Evolutionary conservation across 495 filamentous ascomycete genomes (phyloP).

Genomic region (Xylaria intraflava): DNA sequence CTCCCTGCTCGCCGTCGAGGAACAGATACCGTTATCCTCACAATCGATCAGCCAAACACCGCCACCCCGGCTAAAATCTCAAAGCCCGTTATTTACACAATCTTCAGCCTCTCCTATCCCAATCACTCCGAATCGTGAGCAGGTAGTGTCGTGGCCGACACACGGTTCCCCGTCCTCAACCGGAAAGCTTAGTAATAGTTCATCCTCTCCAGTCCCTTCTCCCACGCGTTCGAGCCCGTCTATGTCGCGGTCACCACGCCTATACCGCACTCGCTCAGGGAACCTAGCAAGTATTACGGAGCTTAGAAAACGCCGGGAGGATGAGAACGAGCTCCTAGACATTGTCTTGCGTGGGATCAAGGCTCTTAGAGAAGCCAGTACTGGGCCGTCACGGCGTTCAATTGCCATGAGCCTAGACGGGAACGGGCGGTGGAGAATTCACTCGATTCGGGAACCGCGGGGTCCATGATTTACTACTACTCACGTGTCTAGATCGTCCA

Average conservation of each 20-base stretch:
- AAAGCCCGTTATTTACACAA: conserved; percentile 2
- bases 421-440: conserved; percentile 26
- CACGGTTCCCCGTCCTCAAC: conserved; percentile 6
- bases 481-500: no score
- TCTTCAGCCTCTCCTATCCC: neutral
- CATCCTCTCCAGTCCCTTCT: neutral
- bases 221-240: neutral
- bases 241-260: neutral
- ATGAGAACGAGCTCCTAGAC: conserved; percentile 16
- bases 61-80: neutral
- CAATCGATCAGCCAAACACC: neutral
- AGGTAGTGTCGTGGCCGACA: neutral
- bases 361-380: neutral
- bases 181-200: conserved; percentile 3
- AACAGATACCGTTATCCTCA: conserved; percentile 3
- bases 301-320: conserved; percentile 16
- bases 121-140: neutral
- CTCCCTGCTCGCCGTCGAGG: neutral
- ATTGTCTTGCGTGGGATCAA: conserved; percentile 19
- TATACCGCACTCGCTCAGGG: conserved; percentile 23
- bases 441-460: conserved; percentile 3
- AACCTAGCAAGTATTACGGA: conserved; percentile 15
- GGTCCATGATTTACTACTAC: neutral
- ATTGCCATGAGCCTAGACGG: conserved; percentile 17
- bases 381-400: conserved; percentile 2